Percentiles rank a stretch among this genome's conserved stretches.
Evolutionary conservation across 108 stramenopile species (phyloP).

Genomic region (Ochromonas danica): DNA sequence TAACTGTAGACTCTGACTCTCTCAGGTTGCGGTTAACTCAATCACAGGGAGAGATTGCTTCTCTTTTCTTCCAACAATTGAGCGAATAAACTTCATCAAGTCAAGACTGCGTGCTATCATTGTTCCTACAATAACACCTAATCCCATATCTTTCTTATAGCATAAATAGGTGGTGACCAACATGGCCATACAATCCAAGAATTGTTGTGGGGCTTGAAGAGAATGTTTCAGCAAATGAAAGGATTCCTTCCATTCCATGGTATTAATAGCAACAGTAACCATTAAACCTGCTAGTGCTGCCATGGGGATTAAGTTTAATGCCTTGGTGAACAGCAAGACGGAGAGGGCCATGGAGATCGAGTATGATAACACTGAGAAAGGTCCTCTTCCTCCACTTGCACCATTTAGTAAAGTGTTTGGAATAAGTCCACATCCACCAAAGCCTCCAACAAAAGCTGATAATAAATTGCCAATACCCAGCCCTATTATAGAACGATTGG

Average conservation of each 20-base stretch:
- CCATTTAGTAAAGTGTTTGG: slow-evolving; percentile 57
- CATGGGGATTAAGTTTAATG: slow-evolving; percentile 42
- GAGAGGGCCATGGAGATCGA: slow-evolving; percentile 50
- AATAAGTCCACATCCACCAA: slow-evolving; percentile 55
- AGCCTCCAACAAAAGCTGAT: slow-evolving; percentile 49
- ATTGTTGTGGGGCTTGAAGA: background rate
- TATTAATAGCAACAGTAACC: slow-evolving; percentile 24
- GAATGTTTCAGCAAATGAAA: background rate
- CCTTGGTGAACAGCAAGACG: slow-evolving; percentile 43
- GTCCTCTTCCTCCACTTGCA: slow-evolving; percentile 48
- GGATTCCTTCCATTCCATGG: slow-evolving; percentile 15
- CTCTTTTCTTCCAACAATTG: background rate
- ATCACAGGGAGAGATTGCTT: no score
- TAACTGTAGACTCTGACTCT: no score
- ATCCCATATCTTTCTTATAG: background rate
- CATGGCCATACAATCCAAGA: background rate
- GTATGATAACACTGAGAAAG: slow-evolving; percentile 44
- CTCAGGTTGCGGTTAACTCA: no score
- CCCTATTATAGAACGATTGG: slow-evolving; percentile 44
- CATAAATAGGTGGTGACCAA: background rate
- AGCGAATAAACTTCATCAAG: background rate
- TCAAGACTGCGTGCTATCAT: background rate
- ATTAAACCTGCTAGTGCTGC: slow-evolving; percentile 54
- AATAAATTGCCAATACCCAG: slow-evolving; percentile 44
- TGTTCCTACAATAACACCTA: background rate